Conservation (phyloP, 108 stramenopile genomes). For the Cyclotella cryptica region DNA sequence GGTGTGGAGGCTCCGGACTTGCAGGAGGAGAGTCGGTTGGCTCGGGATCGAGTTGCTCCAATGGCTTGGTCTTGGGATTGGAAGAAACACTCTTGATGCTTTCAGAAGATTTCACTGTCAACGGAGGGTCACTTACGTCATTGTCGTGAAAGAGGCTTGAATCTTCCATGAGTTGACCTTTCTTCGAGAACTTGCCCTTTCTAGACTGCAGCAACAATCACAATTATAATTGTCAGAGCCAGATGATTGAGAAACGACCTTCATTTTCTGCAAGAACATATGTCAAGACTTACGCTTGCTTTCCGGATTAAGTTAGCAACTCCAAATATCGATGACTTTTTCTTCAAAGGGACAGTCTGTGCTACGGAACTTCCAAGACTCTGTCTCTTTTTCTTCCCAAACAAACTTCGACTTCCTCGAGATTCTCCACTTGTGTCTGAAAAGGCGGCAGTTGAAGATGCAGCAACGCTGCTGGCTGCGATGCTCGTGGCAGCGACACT, state of each 20-base stretch:
- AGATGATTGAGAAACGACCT: not conserved
- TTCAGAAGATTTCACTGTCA: conserved; percentile 2
- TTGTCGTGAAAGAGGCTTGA: conserved; percentile 23
- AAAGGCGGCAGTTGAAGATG: conserved; percentile 16
- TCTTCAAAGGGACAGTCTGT: conserved; percentile 9
- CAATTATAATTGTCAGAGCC: not conserved
- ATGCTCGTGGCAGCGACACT: conserved; percentile 9
- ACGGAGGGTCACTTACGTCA: not conserved
- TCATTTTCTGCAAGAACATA: no score
- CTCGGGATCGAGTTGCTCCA: no score
- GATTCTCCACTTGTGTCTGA: conserved; percentile 29
- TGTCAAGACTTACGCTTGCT: conserved; percentile 33
- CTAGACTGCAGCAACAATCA: conserved; percentile 14
- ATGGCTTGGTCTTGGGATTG: not conserved
- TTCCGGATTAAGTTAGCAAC: conserved; percentile 45
- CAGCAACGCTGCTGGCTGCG: conserved; percentile 20
- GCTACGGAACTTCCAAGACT: not conserved
- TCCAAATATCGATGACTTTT: conserved; percentile 39
- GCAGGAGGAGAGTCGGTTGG: not conserved
- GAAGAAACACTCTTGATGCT: not conserved
- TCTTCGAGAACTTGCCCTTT: conserved; percentile 33
- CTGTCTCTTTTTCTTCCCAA: conserved; percentile 36
- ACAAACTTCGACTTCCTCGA: conserved; percentile 19
- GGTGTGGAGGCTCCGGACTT: not conserved
- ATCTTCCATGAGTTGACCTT: conserved; percentile 28